phyloP scores from a whole-genome alignment of 345 rosid genomes.

The Populus nigra region DNA sequence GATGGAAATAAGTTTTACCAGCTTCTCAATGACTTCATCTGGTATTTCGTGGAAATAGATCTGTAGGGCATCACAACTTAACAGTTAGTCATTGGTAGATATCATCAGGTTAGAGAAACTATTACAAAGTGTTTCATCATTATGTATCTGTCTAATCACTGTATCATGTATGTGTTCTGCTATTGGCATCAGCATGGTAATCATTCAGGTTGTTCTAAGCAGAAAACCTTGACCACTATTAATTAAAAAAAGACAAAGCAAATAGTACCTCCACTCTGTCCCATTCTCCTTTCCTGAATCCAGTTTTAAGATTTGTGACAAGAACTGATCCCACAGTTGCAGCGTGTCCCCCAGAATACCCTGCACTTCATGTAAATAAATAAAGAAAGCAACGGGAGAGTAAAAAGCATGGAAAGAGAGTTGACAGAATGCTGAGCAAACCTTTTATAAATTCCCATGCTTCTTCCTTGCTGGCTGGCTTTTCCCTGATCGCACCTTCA shows the following conservation, averaged over 20 bases:
- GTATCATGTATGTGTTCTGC: neutral
- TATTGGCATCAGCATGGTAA: neutral
- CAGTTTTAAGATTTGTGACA: constrained; percentile 70
- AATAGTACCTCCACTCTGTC: constrained; percentile 75
- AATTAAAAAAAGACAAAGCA: neutral
- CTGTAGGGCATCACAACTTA: constrained; percentile 43
- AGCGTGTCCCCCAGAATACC: constrained; percentile 66
- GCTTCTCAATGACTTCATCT: constrained; percentile 66
- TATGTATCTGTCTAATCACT: neutral
- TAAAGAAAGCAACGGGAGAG: constrained; percentile 7
- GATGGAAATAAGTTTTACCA: constrained; percentile 44
- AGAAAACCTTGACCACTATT: neutral
- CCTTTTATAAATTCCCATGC: constrained; percentile 73
- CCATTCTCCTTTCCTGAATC: constrained; percentile 64
- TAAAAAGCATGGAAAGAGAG: neutral
- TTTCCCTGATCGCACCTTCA: constrained; percentile 76
- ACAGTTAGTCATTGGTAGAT: too few species aligned
- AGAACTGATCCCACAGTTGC: constrained; percentile 85
- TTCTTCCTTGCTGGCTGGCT: constrained; percentile 72
- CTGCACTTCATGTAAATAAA: constrained; percentile 34
- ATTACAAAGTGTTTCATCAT: too few species aligned
- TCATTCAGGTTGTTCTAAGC: neutral
- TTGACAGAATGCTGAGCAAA: constrained; percentile 18
- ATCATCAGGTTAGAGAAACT: too few species aligned
- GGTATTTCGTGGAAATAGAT: constrained; percentile 82